These are phyloP conservation scores for Phycomyces blakesleeanus DNA, from an alignment of 192 early-diverging fungal genomes.

Conservation along the genomic window DNA sequence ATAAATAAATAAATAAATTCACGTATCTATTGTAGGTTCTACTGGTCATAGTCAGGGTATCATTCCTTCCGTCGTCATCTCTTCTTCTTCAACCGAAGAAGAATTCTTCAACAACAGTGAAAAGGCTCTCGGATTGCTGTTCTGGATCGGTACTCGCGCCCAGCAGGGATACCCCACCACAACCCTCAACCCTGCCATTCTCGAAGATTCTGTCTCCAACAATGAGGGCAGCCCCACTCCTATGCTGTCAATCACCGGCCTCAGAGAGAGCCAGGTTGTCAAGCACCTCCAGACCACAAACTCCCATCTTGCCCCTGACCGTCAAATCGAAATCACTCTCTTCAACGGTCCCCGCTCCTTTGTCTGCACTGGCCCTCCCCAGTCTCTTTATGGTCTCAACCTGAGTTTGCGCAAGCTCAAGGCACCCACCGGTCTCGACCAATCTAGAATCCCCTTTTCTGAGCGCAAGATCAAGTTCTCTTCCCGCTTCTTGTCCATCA, in stretches of 20 bases:
- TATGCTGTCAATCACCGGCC: slow-evolving; percentile 85
- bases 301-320: slow-evolving; percentile 76
- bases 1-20: not conserved
- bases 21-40: slow-evolving; percentile 39
- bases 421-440: slow-evolving; percentile 79
- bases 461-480: slow-evolving; percentile 90
- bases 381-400: slow-evolving; percentile 90
- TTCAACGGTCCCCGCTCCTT: slow-evolving; percentile 88
- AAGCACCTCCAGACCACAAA: slow-evolving; percentile 87
- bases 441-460: slow-evolving; percentile 82
- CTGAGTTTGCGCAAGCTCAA: slow-evolving; percentile 89
- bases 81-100: slow-evolving; percentile 70
- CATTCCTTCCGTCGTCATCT: slow-evolving; percentile 78
- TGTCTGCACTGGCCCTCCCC: slow-evolving; percentile 86
- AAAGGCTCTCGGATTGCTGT: slow-evolving; percentile 77
- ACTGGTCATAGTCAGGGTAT: slow-evolving; percentile 93
- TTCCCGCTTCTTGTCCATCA: slow-evolving; percentile 88
- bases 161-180: slow-evolving; percentile 77
- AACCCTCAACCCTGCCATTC: slow-evolving; percentile 80
- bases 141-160: slow-evolving; percentile 79
- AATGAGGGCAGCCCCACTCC: slow-evolving; percentile 89
- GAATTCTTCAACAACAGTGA: slow-evolving; percentile 72
- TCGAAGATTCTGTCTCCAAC: slow-evolving; percentile 84
- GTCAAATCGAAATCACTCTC: slow-evolving; percentile 80
- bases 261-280: slow-evolving; percentile 79